Percentiles rank a stretch among this genome's conserved stretches.
phyloP scores from a whole-genome alignment of 2,329 filamentous ascomycete genomes.

The Fusarium sp. region DNA sequence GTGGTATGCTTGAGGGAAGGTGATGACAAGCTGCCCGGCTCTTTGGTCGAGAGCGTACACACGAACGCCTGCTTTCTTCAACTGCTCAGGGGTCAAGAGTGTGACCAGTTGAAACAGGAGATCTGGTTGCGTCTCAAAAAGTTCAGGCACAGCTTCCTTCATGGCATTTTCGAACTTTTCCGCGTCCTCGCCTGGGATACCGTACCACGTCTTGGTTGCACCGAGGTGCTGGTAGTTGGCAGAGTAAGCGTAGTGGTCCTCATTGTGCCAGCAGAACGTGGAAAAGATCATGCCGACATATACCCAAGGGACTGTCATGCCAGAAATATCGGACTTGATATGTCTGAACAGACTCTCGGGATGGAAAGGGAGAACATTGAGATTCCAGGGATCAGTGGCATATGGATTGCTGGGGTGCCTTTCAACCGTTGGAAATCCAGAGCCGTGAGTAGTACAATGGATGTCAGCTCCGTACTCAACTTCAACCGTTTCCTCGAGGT shows the following conservation, averaged over 20 bases:
- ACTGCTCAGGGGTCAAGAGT: slow-evolving; percentile 89
- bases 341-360: slow-evolving; percentile 94
- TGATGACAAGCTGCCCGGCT: slow-evolving; percentile 95
- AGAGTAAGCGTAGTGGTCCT: slow-evolving; percentile 98
- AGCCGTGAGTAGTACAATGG: slow-evolving; percentile 97
- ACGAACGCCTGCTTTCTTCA: slow-evolving; percentile 91
- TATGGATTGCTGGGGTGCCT: slow-evolving; percentile 89
- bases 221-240: slow-evolving; percentile 99
- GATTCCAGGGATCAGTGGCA: slow-evolving; percentile 92
- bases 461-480: slow-evolving; percentile 99
- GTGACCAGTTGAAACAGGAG: slow-evolving; percentile 98
- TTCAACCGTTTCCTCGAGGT: slow-evolving; percentile 94
- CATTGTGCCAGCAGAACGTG: slow-evolving; percentile 99
- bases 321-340: slow-evolving; percentile 98
- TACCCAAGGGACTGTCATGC: slow-evolving; percentile 99
- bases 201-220: slow-evolving; percentile 99
- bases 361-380: slow-evolving; percentile 91
- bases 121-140: slow-evolving; percentile 97
- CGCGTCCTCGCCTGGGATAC: slow-evolving; percentile 92
- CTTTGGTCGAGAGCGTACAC: slow-evolving; percentile 97
- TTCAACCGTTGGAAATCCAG: slow-evolving; percentile 95
- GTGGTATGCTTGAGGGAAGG: slow-evolving; percentile 96
- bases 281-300: slow-evolving; percentile 99
- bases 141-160: slow-evolving; percentile 92
- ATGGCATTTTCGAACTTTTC: slow-evolving; percentile 97